These are phyloP conservation scores for Pascua guehoae DNA, from an alignment of 1,284 basidiomycete genomes.

Conservation along the genomic window DNA sequence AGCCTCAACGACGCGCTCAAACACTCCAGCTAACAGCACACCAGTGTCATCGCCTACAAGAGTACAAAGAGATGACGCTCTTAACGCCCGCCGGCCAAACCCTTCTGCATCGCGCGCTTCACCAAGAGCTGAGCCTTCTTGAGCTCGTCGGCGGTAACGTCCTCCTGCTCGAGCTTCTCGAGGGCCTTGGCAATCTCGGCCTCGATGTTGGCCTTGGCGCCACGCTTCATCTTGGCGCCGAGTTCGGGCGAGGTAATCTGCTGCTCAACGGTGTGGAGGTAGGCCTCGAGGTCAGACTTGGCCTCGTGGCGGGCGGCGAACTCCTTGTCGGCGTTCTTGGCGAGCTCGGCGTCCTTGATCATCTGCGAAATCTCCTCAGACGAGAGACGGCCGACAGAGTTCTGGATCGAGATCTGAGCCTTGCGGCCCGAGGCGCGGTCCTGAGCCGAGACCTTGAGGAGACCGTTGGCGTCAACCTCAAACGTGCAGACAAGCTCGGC, in stretches of 20 bases:
- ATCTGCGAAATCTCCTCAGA: slow-evolving; percentile 99
- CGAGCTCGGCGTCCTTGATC: slow-evolving; percentile 85
- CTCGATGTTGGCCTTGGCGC: slow-evolving; percentile 87
- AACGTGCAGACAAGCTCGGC: slow-evolving; percentile 98
- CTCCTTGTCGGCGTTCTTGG: slow-evolving; percentile 53
- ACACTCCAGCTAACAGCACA: too few relatives aligned
- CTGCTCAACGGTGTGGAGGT: slow-evolving; percentile 88
- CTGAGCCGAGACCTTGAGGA: slow-evolving; percentile 84
- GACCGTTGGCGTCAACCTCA: slow-evolving; percentile 98
- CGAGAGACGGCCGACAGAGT: slow-evolving; percentile 96
- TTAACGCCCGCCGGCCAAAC: slow-evolving; percentile 8
- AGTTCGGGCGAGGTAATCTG: slow-evolving; percentile 87
- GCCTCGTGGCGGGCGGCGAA: slow-evolving; percentile 65
- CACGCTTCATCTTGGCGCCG: slow-evolving; percentile 94
- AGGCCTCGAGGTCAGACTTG: slow-evolving; percentile 63
- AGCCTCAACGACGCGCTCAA: too few relatives aligned
- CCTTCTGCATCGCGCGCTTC: slow-evolving; percentile 91
- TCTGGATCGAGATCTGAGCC: slow-evolving; percentile 87
- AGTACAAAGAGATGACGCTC: background rate
- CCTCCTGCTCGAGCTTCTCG: slow-evolving; percentile 64
- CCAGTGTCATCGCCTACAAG: too few relatives aligned
- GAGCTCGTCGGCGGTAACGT: slow-evolving; percentile 68
- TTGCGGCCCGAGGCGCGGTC: slow-evolving; percentile 92
- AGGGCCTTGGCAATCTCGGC: slow-evolving; percentile 91
- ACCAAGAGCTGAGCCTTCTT: slow-evolving; percentile 88